Percentiles rank a stretch among this genome's conserved stretches.
Conservation (phyloP, 345 rosid genomes). For the Sisymbrium irio region DNA sequence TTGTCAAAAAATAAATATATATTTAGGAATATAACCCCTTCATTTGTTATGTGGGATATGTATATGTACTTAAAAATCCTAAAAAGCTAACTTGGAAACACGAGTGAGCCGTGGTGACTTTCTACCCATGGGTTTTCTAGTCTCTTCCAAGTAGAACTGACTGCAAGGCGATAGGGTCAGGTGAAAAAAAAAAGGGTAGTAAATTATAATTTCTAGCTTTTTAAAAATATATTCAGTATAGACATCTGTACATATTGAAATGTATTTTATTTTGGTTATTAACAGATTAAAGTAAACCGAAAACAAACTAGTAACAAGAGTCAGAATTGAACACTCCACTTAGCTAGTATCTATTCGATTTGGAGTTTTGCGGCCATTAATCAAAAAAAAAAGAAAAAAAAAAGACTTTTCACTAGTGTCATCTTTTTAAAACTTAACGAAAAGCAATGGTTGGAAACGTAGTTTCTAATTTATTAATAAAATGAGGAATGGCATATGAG, state of each 20-base stretch:
- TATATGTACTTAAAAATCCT: too few species aligned
- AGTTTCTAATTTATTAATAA: not conserved
- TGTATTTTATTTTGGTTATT: too few species aligned
- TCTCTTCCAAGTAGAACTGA: not conserved
- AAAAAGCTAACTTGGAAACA: too few species aligned
- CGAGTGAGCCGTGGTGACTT: not conserved
- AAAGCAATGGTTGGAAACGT: slow-evolving; percentile 1
- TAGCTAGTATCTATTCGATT: not conserved
- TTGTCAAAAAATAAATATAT: too few species aligned
- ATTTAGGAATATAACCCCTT: too few species aligned
- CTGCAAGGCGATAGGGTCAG: not conserved
- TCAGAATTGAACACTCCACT: not conserved
- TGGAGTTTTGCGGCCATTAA: not conserved
- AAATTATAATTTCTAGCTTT: too few species aligned
- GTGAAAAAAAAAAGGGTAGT: not conserved
- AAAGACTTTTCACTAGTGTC: not conserved
- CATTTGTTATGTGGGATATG: too few species aligned
- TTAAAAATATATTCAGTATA: too few species aligned
- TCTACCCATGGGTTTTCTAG: not conserved
- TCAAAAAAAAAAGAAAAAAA: not conserved
- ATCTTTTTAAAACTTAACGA: not conserved
- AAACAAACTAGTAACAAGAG: slow-evolving; percentile 1
- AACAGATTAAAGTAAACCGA: not conserved
- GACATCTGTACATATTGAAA: too few species aligned
- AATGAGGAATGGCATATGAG: not conserved